Conservation (phyloP, 1,139 yeast species). For the Nakaseomyces glabratus region DNA sequence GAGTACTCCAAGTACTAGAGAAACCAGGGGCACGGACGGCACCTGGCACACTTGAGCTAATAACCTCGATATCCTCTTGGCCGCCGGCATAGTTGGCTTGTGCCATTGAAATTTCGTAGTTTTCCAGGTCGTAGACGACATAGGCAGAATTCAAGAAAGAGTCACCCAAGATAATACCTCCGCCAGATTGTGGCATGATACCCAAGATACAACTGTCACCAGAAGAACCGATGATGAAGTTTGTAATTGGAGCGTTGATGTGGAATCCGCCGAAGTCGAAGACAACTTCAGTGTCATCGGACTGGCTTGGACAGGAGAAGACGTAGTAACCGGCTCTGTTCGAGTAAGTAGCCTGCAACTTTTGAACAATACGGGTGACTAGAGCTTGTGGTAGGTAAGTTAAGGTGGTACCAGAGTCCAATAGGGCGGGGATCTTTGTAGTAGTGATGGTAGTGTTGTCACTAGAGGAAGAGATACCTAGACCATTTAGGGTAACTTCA, state of each 20-base stretch:
- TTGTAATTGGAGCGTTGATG: constrained; percentile 40
- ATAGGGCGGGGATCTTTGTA: constrained; percentile 35
- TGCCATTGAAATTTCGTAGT: constrained; percentile 54
- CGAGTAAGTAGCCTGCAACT: constrained; percentile 34
- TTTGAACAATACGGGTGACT: constrained; percentile 33
- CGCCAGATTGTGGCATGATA: constrained; percentile 27
- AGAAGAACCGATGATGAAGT: constrained; percentile 28
- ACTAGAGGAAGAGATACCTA: constrained; percentile 31
- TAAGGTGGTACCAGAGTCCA: constrained; percentile 63
- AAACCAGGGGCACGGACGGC: constrained; percentile 37
- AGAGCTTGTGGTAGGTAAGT: constrained; percentile 41
- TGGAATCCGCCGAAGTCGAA: constrained; percentile 44
- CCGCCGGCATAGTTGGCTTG: constrained; percentile 38
- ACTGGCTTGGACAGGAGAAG: constrained; percentile 27
- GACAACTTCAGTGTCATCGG: constrained; percentile 25
- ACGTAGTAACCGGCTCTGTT: constrained; percentile 30
- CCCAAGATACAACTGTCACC: constrained; percentile 32
- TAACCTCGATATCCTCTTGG: constrained; percentile 38
- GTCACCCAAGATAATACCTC: constrained; percentile 49
- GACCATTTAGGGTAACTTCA: constrained; percentile 38
- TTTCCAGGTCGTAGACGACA: constrained; percentile 65
- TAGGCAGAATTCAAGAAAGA: constrained; percentile 63
- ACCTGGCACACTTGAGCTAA: constrained; percentile 38
- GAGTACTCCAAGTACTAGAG: constrained; percentile 32
- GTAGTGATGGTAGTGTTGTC: constrained; percentile 19